Evolutionary conservation across 2,329 filamentous ascomycete genomes (phyloP).

Genomic region (Monosporascus sp.): DNA sequence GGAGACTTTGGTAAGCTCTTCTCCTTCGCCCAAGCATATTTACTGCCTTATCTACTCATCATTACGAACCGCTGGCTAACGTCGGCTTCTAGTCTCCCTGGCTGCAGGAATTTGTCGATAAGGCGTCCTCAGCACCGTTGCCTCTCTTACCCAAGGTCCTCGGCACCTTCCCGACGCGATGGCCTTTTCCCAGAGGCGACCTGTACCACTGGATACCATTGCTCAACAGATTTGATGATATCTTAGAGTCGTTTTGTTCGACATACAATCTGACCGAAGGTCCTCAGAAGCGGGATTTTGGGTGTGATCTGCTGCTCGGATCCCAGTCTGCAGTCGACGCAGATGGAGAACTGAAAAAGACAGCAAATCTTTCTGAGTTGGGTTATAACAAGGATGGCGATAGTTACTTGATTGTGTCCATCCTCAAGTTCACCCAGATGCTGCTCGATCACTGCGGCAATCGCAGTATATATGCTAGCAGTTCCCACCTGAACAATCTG

Average conservation of each 20-base stretch:
- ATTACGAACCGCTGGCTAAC: conserved; percentile 10
- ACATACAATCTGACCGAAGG: conserved; percentile 76
- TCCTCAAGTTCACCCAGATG: conserved; percentile 81
- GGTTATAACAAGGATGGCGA: conserved; percentile 74
- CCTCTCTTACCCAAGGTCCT: conserved; percentile 74
- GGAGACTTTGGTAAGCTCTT: conserved; percentile 56
- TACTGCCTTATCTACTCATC: background rate
- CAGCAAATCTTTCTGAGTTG: conserved; percentile 46
- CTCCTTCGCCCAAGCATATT: background rate
- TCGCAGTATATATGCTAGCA: conserved; percentile 92
- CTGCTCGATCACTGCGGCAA: conserved; percentile 95
- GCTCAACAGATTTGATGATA: conserved; percentile 85
- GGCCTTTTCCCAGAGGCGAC: conserved; percentile 94
- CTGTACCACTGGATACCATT: conserved; percentile 97
- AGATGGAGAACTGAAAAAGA: conserved; percentile 43
- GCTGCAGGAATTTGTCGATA: conserved; percentile 73
- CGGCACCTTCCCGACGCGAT: conserved; percentile 75
- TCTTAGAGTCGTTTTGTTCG: conserved; percentile 75
- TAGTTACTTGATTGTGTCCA: conserved; percentile 68
- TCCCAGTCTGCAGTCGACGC: conserved; percentile 48
- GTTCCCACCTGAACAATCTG: conserved; percentile 79
- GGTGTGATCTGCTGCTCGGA: conserved; percentile 58
- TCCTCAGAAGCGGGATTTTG: conserved; percentile 75
- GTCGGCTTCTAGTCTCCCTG: conserved; percentile 66
- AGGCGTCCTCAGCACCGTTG: conserved; percentile 63